Evolutionary conservation across 768 basidiomycete genomes (phyloP).

Genomic region (Naganishia friedmannii): DNA sequence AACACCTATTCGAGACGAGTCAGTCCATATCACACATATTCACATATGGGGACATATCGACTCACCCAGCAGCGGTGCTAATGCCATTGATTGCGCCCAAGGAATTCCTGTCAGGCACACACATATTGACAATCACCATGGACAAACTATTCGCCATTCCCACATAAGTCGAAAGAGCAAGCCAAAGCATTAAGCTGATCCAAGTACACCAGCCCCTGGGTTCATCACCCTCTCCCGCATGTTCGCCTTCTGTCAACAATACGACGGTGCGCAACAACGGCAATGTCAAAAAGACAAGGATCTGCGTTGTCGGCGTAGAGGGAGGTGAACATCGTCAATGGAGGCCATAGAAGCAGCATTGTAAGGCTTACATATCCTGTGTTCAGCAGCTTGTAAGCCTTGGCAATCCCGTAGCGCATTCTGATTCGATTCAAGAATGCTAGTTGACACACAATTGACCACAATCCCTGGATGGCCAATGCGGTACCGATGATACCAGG

Average conservation of each 20-base stretch:
- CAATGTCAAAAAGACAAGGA: constrained; percentile 42
- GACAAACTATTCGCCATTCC: constrained; percentile 40
- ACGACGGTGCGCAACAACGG: constrained; percentile 41
- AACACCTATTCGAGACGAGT: constrained; percentile 36
- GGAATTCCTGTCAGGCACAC: constrained; percentile 44
- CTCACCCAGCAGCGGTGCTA: constrained; percentile 43
- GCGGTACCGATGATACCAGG: constrained; percentile 47
- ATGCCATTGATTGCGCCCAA: constrained; percentile 50
- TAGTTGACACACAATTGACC: constrained; percentile 47
- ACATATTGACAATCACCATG: constrained; percentile 49
- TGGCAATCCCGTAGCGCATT: constrained; percentile 38
- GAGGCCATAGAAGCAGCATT: not conserved
- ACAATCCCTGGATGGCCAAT: constrained; percentile 46
- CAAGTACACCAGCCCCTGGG: constrained; percentile 38
- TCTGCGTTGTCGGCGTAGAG: constrained; percentile 6
- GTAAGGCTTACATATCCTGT: constrained; percentile 35
- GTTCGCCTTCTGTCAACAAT: constrained; percentile 38
- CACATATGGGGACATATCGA: not conserved
- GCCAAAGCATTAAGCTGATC: constrained; percentile 41
- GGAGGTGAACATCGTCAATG: not conserved
- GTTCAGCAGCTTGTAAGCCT: constrained; percentile 45
- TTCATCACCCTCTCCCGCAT: constrained; percentile 33
- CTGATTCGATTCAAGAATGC: constrained; percentile 43
- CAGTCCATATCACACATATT: not conserved
- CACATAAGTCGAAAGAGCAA: constrained; percentile 43